These are phyloP conservation scores for Rutstroemia sydowiana DNA, from an alignment of 2,329 filamentous ascomycete genomes.

Conservation along the genomic window DNA sequence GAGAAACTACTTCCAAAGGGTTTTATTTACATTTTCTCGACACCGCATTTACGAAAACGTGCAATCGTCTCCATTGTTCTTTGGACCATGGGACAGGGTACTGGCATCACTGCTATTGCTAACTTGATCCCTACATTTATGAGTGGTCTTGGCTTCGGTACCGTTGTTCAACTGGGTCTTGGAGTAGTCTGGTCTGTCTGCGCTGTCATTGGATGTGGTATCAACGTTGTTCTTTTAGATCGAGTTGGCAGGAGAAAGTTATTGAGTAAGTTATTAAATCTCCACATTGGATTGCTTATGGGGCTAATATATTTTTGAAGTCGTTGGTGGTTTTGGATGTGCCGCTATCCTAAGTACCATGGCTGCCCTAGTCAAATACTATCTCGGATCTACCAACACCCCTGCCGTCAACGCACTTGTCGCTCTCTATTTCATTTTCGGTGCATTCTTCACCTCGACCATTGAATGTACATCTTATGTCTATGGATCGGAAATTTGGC, in stretches of 20 bases:
- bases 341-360: constrained; percentile 20
- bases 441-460: constrained; percentile 1
- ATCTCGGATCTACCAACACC: background rate
- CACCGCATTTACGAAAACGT: no score
- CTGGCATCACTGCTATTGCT: background rate
- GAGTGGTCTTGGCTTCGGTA: constrained; percentile 1
- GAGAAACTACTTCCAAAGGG: no score
- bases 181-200: background rate
- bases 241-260: background rate
- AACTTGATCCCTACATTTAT: constrained; percentile 5
- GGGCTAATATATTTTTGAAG: constrained; percentile 16
- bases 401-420: constrained; percentile 4
- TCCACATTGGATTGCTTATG: background rate
- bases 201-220: background rate
- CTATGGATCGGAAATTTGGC: constrained; percentile 32
- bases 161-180: background rate
- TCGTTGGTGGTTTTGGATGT: constrained; percentile 21
- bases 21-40: no score
- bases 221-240: constrained; percentile 1
- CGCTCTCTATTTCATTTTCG: constrained; percentile 6
- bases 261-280: background rate
- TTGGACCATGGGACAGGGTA: no score
- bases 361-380: constrained; percentile 5
- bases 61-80: no score
- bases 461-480: constrained; percentile 23